Base-by-base conservation (phyloP, 345 rosid species). In the Heritiera littoralis region DNA sequence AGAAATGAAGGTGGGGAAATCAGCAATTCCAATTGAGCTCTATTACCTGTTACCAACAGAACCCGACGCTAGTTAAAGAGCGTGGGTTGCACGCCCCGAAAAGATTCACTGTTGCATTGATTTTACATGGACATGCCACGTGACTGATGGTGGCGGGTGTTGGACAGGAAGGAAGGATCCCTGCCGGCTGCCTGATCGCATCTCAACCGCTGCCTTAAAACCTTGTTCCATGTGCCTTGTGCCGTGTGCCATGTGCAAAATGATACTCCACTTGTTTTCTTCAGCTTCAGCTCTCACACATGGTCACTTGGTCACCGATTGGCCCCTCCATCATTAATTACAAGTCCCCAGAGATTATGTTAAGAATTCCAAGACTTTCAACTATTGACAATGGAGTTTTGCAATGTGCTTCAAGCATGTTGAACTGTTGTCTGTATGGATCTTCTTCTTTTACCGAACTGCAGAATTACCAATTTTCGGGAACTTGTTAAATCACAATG, bases 171-270 rank as follows among this genome's bases (percentile, higher is more conserved):
- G 11, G 15, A 38, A 60, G 5, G 38, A 3, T 18, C n/a, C 73
- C 9, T 32, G 38, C 58, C 6, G 9, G 55, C 9, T 32, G 38
- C 58, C 6, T 10, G 20, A 70, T 48, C 41, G 7, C 23, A 71
- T 51, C 75, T 30, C 59, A 51, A 71, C 28, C 11, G 58, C 20
- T 14, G 74, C 55, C 74, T 49, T 49, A 49, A 70, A 14, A 30
- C 58, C 56, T 9, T 32, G 59, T 30, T 14, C 59, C 38, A 35
- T 35, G 38, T 35, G 38, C 59, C 38, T 1, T 35, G 38, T 35
- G 38, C 59, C 75, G 51, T 32, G 45, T 71, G 60, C 23, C 58
- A 70, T 70, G 58, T 70, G 58, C 74, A 49, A 28, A 11, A 20
- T 23, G 3, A 0, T 56, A 2, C 61, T 52, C n/a, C 58, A 54